Evolutionary conservation across 208 protist genomes (phyloP).

Genomic region (Leishmania tropica): DNA sequence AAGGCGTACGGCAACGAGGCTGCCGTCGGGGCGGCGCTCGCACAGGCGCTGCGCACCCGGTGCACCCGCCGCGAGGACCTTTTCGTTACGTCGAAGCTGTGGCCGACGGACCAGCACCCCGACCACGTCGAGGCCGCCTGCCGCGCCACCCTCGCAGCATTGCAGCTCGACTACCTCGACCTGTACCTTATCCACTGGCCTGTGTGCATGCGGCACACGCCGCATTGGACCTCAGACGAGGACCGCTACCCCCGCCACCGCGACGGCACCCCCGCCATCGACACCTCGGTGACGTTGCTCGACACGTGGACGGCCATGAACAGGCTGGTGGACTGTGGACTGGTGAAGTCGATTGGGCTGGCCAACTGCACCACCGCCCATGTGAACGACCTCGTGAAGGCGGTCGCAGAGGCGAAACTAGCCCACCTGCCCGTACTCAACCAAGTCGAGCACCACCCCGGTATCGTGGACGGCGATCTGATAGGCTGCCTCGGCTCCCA

Average conservation of each 20-base stretch:
- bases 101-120: constrained; percentile 93
- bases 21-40: constrained; percentile 85
- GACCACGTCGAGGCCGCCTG: constrained; percentile 88
- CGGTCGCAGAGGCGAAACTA: constrained; percentile 2
- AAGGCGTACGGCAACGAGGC: constrained; percentile 92
- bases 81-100: constrained; percentile 96
- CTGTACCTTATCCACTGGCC: constrained; percentile 95
- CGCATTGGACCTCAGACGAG: constrained; percentile 45
- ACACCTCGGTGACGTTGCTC: constrained; percentile 49
- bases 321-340: constrained; percentile 76
- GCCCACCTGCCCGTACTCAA: constrained; percentile 76
- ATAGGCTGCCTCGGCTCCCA: constrained; percentile 49
- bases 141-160: constrained; percentile 71
- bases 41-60: constrained; percentile 40
- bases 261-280: constrained; percentile 46
- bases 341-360: constrained; percentile 90
- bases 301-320: constrained; percentile 92
- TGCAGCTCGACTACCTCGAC: constrained; percentile 92
- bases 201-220: constrained; percentile 72
- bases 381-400: constrained; percentile 54
- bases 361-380: constrained; percentile 82
- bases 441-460: constrained; percentile 92
- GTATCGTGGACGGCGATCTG: constrained; percentile 51
- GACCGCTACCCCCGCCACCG: constrained; percentile 72
- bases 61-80: constrained; percentile 85